These are phyloP conservation scores for Tremellales sp. DNA, from an alignment of 1,284 basidiomycete genomes.

Conservation along the genomic window DNA sequence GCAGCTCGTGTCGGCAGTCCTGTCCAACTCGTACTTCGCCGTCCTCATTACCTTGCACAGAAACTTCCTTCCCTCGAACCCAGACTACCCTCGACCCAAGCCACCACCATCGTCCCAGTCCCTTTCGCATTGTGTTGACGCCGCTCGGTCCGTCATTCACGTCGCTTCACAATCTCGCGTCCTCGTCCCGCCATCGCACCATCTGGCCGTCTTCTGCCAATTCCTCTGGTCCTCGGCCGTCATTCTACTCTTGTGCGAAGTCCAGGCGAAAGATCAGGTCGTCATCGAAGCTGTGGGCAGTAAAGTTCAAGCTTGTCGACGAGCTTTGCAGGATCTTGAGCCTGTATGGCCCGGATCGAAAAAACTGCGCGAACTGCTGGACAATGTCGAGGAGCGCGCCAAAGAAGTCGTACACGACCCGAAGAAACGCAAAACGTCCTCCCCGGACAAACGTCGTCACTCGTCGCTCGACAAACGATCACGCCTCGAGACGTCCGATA, in stretches of 20 bases:
- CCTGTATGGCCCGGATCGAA: conserved; percentile 81
- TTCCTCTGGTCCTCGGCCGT: conserved; percentile 86
- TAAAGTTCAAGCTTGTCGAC: conserved; percentile 69
- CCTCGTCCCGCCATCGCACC: conserved; percentile 78
- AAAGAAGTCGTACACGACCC: conserved; percentile 32
- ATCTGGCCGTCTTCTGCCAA: conserved; percentile 85
- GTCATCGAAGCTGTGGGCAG: conserved; percentile 70
- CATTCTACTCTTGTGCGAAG: conserved; percentile 78
- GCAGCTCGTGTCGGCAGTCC: conserved; percentile 67
- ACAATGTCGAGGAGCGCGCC: conserved; percentile 41
- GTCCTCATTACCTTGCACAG: conserved; percentile 82
- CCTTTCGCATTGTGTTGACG: conserved; percentile 42
- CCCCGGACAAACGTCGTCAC: not conserved
- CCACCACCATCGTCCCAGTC: conserved; percentile 43
- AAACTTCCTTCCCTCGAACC: conserved; percentile 61
- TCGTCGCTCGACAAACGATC: conserved; percentile 6
- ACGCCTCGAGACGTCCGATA: conserved; percentile 23
- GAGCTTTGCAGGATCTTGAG: conserved; percentile 72
- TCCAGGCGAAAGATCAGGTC: conserved; percentile 67
- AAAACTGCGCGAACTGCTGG: conserved; percentile 62
- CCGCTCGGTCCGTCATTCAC: conserved; percentile 56
- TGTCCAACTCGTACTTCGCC: conserved; percentile 85
- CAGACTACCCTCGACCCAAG: conserved; percentile 39
- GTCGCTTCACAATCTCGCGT: conserved; percentile 79
- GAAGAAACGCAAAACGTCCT: conserved; percentile 29